These are phyloP conservation scores for Albizia julibrissin DNA, from an alignment of 306 rosid species.

Conservation along the genomic window DNA sequence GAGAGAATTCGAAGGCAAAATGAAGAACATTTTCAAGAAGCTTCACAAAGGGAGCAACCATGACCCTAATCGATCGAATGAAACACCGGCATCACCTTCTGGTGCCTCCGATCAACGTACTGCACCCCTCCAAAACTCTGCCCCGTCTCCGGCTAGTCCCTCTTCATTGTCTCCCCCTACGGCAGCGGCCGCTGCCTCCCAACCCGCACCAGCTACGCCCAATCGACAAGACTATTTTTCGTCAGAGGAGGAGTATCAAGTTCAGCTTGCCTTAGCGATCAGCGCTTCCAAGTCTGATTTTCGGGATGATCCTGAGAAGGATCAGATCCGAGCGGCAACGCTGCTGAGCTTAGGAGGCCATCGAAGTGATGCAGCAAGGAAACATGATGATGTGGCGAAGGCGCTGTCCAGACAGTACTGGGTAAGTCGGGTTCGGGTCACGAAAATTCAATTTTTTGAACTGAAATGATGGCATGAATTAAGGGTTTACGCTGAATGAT, in stretches of 20 bases:
- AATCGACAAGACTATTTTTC: conserved; percentile 71
- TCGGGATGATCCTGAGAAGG: conserved; percentile 85
- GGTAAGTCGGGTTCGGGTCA: conserved; percentile 56
- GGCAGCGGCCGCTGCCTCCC: neutral
- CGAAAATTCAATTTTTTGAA: conserved; percentile 8
- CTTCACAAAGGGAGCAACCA: conserved; percentile 85
- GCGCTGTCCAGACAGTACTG: conserved; percentile 89
- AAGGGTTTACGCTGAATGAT: neutral
- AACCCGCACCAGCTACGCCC: conserved; percentile 32
- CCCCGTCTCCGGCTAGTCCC: conserved; percentile 47
- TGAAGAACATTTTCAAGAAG: conserved; percentile 99
- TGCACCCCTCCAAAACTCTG: conserved; percentile 38
- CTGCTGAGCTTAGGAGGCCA: conserved; percentile 77
- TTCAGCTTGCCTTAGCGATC: conserved; percentile 96
- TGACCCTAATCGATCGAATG: conserved; percentile 78
- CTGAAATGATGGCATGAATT: conserved; percentile 18
- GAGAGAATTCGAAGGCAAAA: conserved; percentile 42
- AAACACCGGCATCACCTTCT: conserved; percentile 45
- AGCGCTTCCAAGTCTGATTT: conserved; percentile 93
- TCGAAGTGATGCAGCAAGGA: conserved; percentile 52
- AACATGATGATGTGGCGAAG: conserved; percentile 62
- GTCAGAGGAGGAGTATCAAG: conserved; percentile 96
- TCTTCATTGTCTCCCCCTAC: conserved; percentile 51
- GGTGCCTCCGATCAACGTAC: conserved; percentile 54
- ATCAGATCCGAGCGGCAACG: conserved; percentile 92